Percentiles rank a stretch among this genome's conserved stretches.
Evolutionary conservation across 106 monocot genomes (phyloP).

Genomic region (Dendrobium nobile): DNA sequence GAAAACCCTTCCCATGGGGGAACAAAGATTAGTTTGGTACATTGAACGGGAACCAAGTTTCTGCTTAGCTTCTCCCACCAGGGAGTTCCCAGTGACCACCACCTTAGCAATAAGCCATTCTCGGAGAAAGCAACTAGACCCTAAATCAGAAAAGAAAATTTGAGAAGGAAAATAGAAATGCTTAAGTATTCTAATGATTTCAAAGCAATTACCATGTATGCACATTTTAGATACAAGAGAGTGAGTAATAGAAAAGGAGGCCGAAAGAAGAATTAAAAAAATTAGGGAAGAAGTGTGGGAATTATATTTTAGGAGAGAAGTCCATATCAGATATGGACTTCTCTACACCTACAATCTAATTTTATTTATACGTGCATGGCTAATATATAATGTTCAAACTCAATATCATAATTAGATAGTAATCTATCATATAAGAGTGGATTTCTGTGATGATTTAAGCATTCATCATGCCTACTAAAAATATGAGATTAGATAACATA

Average conservation of each 20-base stretch:
- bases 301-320: too few relatives aligned
- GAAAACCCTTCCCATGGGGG: conserved; percentile 97
- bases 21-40: conserved; percentile 90
- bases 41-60: conserved; percentile 74
- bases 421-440: too few relatives aligned
- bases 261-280: too few relatives aligned
- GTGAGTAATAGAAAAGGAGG: background rate
- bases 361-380: too few relatives aligned
- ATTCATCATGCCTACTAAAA: too few relatives aligned
- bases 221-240: background rate
- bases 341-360: too few relatives aligned
- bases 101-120: conserved; percentile 93
- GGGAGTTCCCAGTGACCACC: conserved; percentile 89
- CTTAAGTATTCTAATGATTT: background rate
- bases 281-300: too few relatives aligned
- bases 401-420: too few relatives aligned
- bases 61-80: conserved; percentile 99
- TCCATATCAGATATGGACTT: too few relatives aligned
- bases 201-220: background rate
- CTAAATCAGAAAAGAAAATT: conserved; percentile 26
- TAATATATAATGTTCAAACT: too few relatives aligned
- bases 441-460: too few relatives aligned
- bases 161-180: background rate
- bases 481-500: too few relatives aligned
- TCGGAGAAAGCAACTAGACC: conserved; percentile 99